These are phyloP conservation scores for Poa annua DNA, from an alignment of 176 grass and related monocot species.

Conservation along the genomic window DNA sequence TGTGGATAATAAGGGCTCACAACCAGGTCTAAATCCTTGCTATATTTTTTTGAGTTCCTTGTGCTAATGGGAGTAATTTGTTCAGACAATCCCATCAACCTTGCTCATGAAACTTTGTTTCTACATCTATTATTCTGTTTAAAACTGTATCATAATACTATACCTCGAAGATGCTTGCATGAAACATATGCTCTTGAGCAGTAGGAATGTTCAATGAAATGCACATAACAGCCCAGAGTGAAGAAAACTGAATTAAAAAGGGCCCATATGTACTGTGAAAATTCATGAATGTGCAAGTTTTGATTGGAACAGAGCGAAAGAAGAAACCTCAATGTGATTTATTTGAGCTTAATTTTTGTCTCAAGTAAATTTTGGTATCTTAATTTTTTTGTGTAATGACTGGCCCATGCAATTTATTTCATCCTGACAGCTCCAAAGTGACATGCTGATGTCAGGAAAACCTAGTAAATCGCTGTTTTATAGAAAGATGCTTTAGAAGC, in stretches of 20 bases:
- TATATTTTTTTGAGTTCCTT: neutral
- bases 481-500: neutral
- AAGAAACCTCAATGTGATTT: conserved; percentile 17
- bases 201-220: conserved; percentile 1
- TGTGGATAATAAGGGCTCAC: conserved; percentile 34
- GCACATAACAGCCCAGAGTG: neutral
- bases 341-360: neutral
- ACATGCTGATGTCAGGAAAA: neutral
- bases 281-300: neutral
- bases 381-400: neutral
- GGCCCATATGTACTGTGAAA: neutral
- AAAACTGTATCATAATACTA: too few relatives aligned
- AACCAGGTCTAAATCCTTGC: conserved; percentile 42
- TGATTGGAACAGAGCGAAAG: neutral
- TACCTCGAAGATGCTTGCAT: too few relatives aligned
- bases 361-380: neutral
- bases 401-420: neutral
- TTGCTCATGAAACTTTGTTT: neutral
- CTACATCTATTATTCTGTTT: neutral
- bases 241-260: neutral
- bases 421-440: neutral
- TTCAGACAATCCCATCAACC: neutral
- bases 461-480: neutral
- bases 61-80: too few relatives aligned
- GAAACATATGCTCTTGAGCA: neutral